These are phyloP conservation scores for Astrothelium macrocarpum DNA, from an alignment of 495 filamentous ascomycete species.

Conservation along the genomic window DNA sequence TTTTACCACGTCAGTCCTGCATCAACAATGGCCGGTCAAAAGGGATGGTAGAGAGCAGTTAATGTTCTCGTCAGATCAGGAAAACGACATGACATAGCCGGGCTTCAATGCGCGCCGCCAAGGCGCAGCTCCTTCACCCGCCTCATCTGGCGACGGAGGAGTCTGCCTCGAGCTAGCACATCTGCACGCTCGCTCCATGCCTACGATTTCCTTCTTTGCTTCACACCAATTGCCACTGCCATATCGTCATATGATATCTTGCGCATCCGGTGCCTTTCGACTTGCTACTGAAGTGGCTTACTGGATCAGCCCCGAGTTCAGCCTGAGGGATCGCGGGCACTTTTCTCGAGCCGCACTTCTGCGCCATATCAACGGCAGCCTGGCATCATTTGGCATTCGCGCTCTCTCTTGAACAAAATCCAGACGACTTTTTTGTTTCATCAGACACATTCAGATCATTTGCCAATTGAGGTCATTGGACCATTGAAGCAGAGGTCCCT, in stretches of 20 bases:
- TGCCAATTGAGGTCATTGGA: too few species aligned
- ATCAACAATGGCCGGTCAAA: not conserved
- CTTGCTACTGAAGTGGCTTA: not conserved
- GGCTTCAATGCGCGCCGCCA: not conserved
- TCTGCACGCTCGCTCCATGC: not conserved
- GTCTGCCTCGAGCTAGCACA: slow-evolving; percentile 1
- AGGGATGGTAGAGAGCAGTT: not conserved
- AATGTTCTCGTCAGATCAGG: not conserved
- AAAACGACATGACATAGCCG: slow-evolving; percentile 1
- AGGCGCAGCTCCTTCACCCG: slow-evolving; percentile 1
- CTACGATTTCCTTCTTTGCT: not conserved
- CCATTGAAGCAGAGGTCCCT: too few species aligned
- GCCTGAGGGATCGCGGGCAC: not conserved
- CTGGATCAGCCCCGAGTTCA: not conserved
- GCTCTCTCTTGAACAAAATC: not conserved
- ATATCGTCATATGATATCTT: not conserved
- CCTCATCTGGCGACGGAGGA: not conserved
- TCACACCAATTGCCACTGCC: not conserved
- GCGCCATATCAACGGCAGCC: not conserved
- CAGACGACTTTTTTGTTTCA: not conserved
- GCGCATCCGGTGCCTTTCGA: not conserved
- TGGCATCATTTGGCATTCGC: not conserved
- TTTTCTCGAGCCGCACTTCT: not conserved
- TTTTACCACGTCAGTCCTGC: not conserved
- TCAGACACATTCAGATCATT: not conserved